Conservation (phyloP, 257 asterid species). For the Striga asiatica region DNA sequence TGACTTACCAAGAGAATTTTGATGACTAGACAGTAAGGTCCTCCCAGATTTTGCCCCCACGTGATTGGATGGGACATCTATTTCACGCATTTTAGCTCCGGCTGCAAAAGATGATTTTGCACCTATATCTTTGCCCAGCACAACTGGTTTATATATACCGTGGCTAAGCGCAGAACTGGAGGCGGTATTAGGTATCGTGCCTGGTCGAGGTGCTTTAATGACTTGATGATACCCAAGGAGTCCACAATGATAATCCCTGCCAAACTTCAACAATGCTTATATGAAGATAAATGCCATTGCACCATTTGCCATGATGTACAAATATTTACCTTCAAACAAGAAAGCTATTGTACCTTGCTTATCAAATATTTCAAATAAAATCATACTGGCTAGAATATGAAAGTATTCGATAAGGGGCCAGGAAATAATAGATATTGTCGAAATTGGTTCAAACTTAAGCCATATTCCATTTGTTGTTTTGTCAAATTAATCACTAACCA, state of each 20-base stretch:
- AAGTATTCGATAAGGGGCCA: too few relatives aligned
- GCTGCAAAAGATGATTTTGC: too few relatives aligned
- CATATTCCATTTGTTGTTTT: not conserved
- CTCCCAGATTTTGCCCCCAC: constrained; percentile 18
- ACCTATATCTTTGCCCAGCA: constrained; percentile 26
- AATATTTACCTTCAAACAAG: not conserved
- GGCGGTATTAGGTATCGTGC: constrained; percentile 19
- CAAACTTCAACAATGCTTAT: constrained; percentile 16
- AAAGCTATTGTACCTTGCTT: too few relatives aligned
- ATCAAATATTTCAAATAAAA: too few relatives aligned
- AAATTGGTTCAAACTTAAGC: too few relatives aligned
- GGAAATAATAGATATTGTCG: too few relatives aligned
- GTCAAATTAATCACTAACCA: constrained; percentile 43
- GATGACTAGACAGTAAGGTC: constrained; percentile 15
- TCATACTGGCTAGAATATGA: too few relatives aligned
- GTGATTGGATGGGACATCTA: constrained; percentile 11
- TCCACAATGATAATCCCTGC: constrained; percentile 71
- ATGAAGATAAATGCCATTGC: constrained; percentile 13
- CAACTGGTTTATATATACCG: constrained; percentile 39
- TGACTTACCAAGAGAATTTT: constrained; percentile 19
- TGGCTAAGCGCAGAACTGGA: constrained; percentile 18
- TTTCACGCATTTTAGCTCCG: constrained; percentile 15
- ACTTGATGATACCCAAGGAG: constrained; percentile 61
- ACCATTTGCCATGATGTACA: constrained; percentile 11
- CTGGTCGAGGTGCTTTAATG: constrained; percentile 26